Conservation (phyloP, 768 basidiomycete species). For the Tubosaeta sp. region DNA sequence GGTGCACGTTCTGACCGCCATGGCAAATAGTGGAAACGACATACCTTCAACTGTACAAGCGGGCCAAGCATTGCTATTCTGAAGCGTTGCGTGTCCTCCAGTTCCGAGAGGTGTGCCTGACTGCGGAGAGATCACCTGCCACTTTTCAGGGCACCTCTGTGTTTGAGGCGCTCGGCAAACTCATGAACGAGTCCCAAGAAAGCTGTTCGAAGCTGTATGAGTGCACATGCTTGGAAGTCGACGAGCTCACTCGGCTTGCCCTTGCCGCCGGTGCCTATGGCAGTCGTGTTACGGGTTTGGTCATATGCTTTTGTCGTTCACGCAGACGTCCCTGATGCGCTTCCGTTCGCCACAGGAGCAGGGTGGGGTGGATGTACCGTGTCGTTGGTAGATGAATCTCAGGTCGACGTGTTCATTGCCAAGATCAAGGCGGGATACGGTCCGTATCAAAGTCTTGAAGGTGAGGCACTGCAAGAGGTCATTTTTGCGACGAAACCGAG, state of each 20-base stretch:
- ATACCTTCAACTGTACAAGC: constrained; percentile 78
- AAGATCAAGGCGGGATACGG: constrained; percentile 56
- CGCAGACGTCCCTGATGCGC: neutral
- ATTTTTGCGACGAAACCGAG: constrained; percentile 85
- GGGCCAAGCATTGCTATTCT: constrained; percentile 74
- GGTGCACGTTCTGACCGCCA: neutral
- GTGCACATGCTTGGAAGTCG: constrained; percentile 76
- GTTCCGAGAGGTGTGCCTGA: constrained; percentile 67
- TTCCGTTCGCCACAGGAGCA: constrained; percentile 46
- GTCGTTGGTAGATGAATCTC: constrained; percentile 64
- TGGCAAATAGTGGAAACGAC: constrained; percentile 60
- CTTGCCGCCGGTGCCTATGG: constrained; percentile 72
- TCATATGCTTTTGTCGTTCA: neutral
- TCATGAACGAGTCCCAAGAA: constrained; percentile 78
- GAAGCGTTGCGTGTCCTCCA: constrained; percentile 79
- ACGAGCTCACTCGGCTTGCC: constrained; percentile 63
- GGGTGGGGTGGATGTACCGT: constrained; percentile 93
- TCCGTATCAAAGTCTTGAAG: constrained; percentile 58
- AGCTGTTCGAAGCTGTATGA: constrained; percentile 69
- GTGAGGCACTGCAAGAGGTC: constrained; percentile 55
- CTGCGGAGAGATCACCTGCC: constrained; percentile 26
- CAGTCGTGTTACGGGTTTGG: constrained; percentile 72
- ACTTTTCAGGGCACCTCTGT: constrained; percentile 19
- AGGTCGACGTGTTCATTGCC: constrained; percentile 61
- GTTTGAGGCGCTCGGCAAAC: constrained; percentile 53